These are phyloP conservation scores for Rauvolfia tetraphylla DNA, from an alignment of 257 asterid species.

Conservation along the genomic window DNA sequence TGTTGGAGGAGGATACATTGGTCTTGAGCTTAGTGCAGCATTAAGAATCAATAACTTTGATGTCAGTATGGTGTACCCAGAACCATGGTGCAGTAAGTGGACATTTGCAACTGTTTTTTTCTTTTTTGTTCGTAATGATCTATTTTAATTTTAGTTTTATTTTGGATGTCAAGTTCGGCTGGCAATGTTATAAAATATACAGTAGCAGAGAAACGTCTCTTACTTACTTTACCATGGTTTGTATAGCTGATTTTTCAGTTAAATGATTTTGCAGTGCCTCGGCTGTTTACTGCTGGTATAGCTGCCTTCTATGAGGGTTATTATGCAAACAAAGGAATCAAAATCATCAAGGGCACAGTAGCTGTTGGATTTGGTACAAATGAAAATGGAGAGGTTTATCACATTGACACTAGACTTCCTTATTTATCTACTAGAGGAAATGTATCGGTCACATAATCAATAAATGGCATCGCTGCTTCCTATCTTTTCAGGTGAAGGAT, in stretches of 20 bases:
- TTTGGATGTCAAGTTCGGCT: background rate
- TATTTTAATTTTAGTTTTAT: background rate
- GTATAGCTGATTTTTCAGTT: constrained; percentile 9
- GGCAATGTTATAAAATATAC: background rate
- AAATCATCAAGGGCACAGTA: constrained; percentile 89
- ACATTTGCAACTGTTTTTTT: constrained; percentile 3
- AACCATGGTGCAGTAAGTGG: constrained; percentile 98
- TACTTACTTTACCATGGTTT: background rate
- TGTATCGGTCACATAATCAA: constrained; percentile 10
- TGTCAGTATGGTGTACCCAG: constrained; percentile 91
- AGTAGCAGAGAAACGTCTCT: background rate
- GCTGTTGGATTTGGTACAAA: constrained; percentile 84
- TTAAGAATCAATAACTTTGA: constrained; percentile 63
- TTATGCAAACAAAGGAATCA: constrained; percentile 75
- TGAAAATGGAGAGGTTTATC: constrained; percentile 64
- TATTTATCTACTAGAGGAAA: background rate
- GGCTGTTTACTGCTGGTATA: constrained; percentile 81
- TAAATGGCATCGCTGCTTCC: constrained; percentile 2
- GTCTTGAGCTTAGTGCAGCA: constrained; percentile 95
- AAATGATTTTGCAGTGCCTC: constrained; percentile 66
- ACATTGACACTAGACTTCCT: constrained; percentile 3
- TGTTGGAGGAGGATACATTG: constrained; percentile 98
- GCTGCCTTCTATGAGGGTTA: constrained; percentile 92
- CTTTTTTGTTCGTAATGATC: background rate
- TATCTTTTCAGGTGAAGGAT: constrained; percentile 62